These are phyloP conservation scores for Chaetoscypha palmicola DNA, from an alignment of 2,329 filamentous ascomycete species.

Conservation along the genomic window DNA sequence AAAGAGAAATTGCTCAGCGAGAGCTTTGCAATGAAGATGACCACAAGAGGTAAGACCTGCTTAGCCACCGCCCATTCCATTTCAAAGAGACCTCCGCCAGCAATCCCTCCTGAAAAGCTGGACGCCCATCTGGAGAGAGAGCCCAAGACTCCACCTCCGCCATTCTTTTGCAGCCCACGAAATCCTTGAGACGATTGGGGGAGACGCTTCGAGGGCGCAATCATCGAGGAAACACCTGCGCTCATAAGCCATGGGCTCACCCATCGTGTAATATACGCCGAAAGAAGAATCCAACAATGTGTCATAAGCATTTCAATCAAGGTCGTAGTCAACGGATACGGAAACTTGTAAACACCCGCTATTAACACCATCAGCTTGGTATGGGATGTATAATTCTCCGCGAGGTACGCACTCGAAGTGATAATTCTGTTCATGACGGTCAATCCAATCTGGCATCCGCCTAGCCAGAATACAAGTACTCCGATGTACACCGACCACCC, in stretches of 20 bases:
- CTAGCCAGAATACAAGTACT: slow-evolving; percentile 41
- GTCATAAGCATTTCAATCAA: slow-evolving; percentile 44
- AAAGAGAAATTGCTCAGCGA: slow-evolving; percentile 48
- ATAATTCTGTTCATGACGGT: slow-evolving; percentile 45
- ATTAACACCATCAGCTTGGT: slow-evolving; percentile 27
- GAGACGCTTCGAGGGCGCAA: slow-evolving; percentile 38
- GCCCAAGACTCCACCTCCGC: slow-evolving; percentile 27
- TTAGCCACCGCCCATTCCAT: slow-evolving; percentile 41
- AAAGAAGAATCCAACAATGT: slow-evolving; percentile 40
- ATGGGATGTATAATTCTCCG: slow-evolving; percentile 27
- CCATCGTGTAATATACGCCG: slow-evolving; percentile 41
- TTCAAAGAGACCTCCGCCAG: slow-evolving; percentile 47
- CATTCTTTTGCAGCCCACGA: slow-evolving; percentile 24
- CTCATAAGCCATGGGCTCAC: slow-evolving; percentile 34
- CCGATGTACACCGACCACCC: slow-evolving; percentile 43
- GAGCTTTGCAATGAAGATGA: slow-evolving; percentile 44
- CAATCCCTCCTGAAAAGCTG: slow-evolving; percentile 38
- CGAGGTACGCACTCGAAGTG: slow-evolving; percentile 36
- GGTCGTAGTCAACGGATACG: slow-evolving; percentile 44
- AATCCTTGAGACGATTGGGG: slow-evolving; percentile 27
- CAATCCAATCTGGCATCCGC: slow-evolving; percentile 40
- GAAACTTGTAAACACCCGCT: slow-evolving; percentile 44
- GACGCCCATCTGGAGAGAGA: slow-evolving; percentile 26
- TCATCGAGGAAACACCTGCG: slow-evolving; percentile 35
- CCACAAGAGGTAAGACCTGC: slow-evolving; percentile 41